Percentiles rank a stretch among this genome's conserved stretches.
These are phyloP conservation scores for Elsinoe australis DNA, from an alignment of 2,329 filamentous ascomycete species.

Conservation along the genomic window DNA sequence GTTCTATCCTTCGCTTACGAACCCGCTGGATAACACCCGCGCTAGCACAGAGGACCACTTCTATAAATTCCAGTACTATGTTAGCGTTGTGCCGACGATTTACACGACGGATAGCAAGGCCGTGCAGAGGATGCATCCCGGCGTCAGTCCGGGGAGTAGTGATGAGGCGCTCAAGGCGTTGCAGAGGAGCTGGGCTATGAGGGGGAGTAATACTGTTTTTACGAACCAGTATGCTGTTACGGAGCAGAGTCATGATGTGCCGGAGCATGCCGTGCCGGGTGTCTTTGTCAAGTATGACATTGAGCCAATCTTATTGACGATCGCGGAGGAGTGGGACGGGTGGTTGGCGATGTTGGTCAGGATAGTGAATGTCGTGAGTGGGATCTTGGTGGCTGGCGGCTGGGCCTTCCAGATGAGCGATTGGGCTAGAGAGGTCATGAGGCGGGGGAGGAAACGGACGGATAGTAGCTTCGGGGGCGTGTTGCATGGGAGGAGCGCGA, in stretches of 20 bases:
- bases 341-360: conserved; percentile 69
- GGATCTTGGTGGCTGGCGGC: conserved; percentile 84
- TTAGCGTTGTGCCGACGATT: conserved; percentile 88
- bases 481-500: conserved; percentile 35
- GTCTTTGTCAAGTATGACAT: conserved; percentile 99
- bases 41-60: conserved; percentile 69
- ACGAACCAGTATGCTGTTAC: conserved; percentile 99
- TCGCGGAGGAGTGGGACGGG: conserved; percentile 72
- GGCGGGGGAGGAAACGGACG: conserved; percentile 34
- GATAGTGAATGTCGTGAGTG: conserved; percentile 82
- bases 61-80: conserved; percentile 96
- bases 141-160: conserved; percentile 37
- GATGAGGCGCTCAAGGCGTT: conserved; percentile 30
- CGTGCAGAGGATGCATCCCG: conserved; percentile 40
- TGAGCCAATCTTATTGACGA: conserved; percentile 81
- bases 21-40: conserved; percentile 88
- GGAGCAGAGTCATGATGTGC: conserved; percentile 66
- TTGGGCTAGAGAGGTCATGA: conserved; percentile 54
- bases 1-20: conserved; percentile 89
- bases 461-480: conserved; percentile 43
- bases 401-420: conserved; percentile 84
- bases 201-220: conserved; percentile 56
- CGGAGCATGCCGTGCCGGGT: conserved; percentile 67
- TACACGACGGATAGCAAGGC: conserved; percentile 54
- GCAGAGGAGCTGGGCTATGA: conserved; percentile 13